Base-by-base conservation (phyloP, 2,329 filamentous ascomycete genomes). In the Aspergillus chevalieri region DNA sequence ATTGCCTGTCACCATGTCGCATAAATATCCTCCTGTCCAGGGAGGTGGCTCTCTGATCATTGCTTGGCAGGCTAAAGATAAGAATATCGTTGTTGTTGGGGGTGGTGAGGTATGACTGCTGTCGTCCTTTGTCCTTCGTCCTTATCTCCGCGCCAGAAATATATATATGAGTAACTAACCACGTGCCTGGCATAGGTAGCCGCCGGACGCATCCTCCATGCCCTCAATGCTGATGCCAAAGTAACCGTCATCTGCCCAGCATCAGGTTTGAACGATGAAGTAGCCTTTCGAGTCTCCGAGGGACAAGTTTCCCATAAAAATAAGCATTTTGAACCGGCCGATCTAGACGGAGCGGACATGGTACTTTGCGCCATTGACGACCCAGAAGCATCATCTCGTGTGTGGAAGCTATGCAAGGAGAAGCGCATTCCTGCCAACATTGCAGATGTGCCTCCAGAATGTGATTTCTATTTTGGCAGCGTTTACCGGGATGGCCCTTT, bases 381-480 rank as follows among this genome's bases (percentile, higher is more conserved):
- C 65, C 89, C 93, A 0, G 86, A 83, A 44, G 91, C 90, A n/a
- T 96, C 90, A 0, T 86, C 88, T 0, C 78, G 82, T 55, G 89
- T 98, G 65, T 98, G 90, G 87, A 92, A 92, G 67, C 79, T 95
- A 21, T 97, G 92, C 79, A 92, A 95, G 69, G 80, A 89, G 67
- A 80, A 78, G 52, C 83, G 83, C 52, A 87, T 97, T 56, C 83
- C 90, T 5, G 91, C 90, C 50, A 98, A 98, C 70, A 95, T 98
- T 57, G 93, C 93, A 58, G 93, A 98, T 66, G 93, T 98, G 3
- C 93, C 93, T 0, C 81, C 89, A 0, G 93, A 98, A 69, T 98
- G 93, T 71, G 93, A 98, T 65, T 98, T 98, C 67, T 98, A 96
- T 77, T 98, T 98, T 73, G 93, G 93, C 54, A 93, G 87, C 66